Percentiles rank a stretch among this genome's conserved stretches.
Evolutionary conservation across 139 green algal species (phyloP).

Genomic region (Tetradesmus obliquus): DNA sequence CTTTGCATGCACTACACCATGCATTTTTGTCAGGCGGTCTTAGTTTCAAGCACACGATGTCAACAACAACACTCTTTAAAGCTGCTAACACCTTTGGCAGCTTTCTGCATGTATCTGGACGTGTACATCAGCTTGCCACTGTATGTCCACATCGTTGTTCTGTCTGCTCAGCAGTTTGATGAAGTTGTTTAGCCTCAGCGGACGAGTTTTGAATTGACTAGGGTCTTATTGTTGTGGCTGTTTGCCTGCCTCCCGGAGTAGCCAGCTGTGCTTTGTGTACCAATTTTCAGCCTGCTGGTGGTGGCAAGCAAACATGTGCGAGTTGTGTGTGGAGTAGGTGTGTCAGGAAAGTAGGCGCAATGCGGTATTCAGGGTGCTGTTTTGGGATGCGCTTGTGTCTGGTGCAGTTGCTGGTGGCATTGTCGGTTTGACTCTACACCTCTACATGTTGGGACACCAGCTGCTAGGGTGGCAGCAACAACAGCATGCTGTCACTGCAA

Average conservation of each 20-base stretch:
- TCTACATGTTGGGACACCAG: not conserved
- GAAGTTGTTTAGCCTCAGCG: not conserved
- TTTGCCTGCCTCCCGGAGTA: not conserved
- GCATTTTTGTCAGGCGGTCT: not conserved
- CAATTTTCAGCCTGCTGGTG: not conserved
- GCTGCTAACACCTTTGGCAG: too few species aligned
- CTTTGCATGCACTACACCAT: not conserved
- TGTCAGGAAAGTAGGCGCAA: too few species aligned
- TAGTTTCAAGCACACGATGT: not conserved
- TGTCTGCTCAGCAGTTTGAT: not conserved
- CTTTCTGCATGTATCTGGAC: too few species aligned
- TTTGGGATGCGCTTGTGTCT: not conserved
- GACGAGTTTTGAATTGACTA: not conserved
- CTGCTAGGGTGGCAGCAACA: not conserved
- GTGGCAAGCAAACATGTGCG: not conserved
- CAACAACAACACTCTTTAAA: too few species aligned
- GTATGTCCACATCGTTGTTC: not conserved
- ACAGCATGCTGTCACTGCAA: not conserved
- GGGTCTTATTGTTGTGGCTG: not conserved
- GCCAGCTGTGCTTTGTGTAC: not conserved
- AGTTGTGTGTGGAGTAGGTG: not conserved
- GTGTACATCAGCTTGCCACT: not conserved
- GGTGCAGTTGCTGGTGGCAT: not conserved
- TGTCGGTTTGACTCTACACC: not conserved
- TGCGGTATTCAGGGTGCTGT: too few species aligned